Evolutionary conservation across 805 yeast species (phyloP).

Genomic region (Torulaspora indica): DNA sequence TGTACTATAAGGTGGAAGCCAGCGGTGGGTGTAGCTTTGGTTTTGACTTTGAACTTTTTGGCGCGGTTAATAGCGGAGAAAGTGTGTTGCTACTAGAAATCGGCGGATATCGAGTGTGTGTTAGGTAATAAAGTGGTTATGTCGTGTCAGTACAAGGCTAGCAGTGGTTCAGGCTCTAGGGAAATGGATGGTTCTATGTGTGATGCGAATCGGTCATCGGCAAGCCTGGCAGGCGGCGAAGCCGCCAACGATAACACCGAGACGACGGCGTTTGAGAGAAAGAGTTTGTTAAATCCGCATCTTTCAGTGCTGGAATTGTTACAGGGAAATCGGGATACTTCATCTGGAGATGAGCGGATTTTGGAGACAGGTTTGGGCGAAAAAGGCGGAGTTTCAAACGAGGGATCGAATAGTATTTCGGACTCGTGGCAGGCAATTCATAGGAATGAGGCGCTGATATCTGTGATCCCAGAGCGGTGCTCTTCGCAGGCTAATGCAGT

Average conservation of each 20-base stretch:
- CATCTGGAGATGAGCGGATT: background rate
- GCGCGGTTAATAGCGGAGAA: too few species aligned
- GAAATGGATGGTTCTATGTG: background rate
- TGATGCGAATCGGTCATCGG: background rate
- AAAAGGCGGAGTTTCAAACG: background rate
- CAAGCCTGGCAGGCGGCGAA: background rate
- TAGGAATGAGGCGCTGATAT: slow-evolving; percentile 11
- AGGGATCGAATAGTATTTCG: slow-evolving; percentile 18
- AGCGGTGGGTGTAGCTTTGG: background rate
- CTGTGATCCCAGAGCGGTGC: slow-evolving; percentile 16
- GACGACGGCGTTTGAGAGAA: slow-evolving; percentile 8
- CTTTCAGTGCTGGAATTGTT: slow-evolving; percentile 29
- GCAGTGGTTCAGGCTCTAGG: background rate
- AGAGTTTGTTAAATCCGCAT: slow-evolving; percentile 32
- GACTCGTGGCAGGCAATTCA: slow-evolving; percentile 34
- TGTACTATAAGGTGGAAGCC: background rate
- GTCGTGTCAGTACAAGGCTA: background rate
- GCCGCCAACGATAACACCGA: background rate
- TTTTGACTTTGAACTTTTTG: background rate
- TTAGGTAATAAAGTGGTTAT: background rate
- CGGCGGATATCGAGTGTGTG: background rate
- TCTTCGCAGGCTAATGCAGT: slow-evolving; percentile 21
- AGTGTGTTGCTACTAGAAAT: too few species aligned
- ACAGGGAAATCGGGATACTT: slow-evolving; percentile 12
- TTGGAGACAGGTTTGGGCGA: background rate